These are phyloP conservation scores for Apiotrichum akiyoshidainum DNA, from an alignment of 1,284 basidiomycete species.

Conservation along the genomic window DNA sequence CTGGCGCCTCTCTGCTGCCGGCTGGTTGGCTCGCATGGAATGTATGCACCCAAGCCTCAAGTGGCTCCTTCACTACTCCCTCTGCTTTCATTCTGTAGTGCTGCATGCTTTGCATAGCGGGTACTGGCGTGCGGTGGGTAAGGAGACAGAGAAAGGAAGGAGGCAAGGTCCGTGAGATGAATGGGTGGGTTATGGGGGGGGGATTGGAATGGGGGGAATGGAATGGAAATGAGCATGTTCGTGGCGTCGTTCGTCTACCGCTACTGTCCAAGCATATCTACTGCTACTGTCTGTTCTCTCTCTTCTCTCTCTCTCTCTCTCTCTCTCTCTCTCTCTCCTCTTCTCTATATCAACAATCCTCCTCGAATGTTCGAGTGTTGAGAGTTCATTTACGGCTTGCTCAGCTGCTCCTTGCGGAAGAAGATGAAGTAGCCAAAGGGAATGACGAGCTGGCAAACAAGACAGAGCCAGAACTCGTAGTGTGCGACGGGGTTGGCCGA, in stretches of 20 bases:
- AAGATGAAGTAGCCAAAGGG: conserved; percentile 91
- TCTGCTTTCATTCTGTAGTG: too few species aligned
- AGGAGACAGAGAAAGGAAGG: neutral
- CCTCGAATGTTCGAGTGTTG: neutral
- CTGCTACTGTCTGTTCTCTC: neutral
- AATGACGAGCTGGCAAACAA: conserved; percentile 64
- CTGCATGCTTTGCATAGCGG: neutral
- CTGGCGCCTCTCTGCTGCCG: too few species aligned
- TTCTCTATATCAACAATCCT: neutral
- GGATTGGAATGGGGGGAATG: neutral
- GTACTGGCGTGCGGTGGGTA: neutral
- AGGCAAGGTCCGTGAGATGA: neutral
- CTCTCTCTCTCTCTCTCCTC: neutral
- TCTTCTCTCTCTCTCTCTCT: neutral
- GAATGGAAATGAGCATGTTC: too few species aligned
- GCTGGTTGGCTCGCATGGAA: too few species aligned
- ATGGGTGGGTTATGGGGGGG: neutral
- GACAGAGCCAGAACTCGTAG: conserved; percentile 77
- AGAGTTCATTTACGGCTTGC: conserved; percentile 35
- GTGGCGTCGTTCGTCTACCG: neutral
- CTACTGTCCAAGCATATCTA: neutral
- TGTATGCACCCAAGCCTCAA: too few species aligned
- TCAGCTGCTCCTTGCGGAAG: conserved; percentile 56
- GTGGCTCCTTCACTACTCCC: too few species aligned
- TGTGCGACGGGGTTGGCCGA: conserved; percentile 46